Base-by-base conservation (phyloP, 192 early-diverging fungal genomes). In the Lobosporangium transversale region DNA sequence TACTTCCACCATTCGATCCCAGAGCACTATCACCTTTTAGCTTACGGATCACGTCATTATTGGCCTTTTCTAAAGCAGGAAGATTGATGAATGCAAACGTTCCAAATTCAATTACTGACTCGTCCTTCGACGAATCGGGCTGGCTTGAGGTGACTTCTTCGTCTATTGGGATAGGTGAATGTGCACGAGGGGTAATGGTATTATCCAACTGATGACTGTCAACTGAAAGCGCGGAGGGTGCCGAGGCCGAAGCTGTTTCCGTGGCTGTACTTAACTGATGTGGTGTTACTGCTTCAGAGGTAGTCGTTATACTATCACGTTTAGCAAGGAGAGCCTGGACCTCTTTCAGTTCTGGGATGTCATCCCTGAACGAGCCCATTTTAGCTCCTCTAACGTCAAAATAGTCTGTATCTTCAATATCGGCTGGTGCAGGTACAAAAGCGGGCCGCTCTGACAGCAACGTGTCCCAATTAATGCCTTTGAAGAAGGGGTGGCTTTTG, bases 41-140 rank as follows among this genome's bases (percentile, higher is more conserved):
- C 79, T 92, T 94, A 29, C 87, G 70, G 24, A 98, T 90, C 36
- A 94, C 83, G 57, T 95, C 89, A 60, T 91, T 88, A 69, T 98
- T 98, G 15, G 94, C 95, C 53, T 95, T 92, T 58, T 95, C 97
- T 1, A 98, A 84, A 20, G 89, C 82, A 2, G 90, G 91, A 43
- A 98, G 60, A 73, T 98, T 98, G 55, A 96, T 97, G 84, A 92
- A 97, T 8, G 88, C 90, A 79, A 96, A 95, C 12, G 94, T 89
- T 26, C 97, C 97, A 85, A 98, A 98, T 64, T 95, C 89, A 12
- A 82, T 81, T n/a, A 58, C 66, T 0, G 54, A 42, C n/a, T 65
- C 69, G 15, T 79, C 64, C 52, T 79, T 66, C 21, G 52, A 33
- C 15, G 64, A 61, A 7, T 73, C 62, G 0, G 23, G 30, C 3